Base-by-base conservation (phyloP, 768 basidiomycete species). In the Dioszegia aurantiaca region DNA sequence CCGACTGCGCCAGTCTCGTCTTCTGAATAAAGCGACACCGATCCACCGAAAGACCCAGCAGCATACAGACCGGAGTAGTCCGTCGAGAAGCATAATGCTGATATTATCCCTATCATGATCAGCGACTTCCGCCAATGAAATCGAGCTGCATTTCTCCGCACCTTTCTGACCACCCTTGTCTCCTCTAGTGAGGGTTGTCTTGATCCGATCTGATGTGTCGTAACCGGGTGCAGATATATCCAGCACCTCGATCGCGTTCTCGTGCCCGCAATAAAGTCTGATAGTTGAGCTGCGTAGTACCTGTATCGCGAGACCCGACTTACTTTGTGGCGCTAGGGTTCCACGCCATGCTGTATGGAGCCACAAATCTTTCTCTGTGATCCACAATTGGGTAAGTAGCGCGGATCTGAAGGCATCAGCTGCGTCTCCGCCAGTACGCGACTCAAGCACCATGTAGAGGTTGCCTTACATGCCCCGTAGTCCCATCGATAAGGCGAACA, bases 331-430 rank as follows among this genome's bases (percentile, higher is more conserved):
- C 85, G 4, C 82, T 77, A 1, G 80, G 74, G 64, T 89, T 88
- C 77, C 95, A 97, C 0, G 86, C 81, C 58, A 97, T 79, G 64
- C 84, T 84, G 55, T 90, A 87, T 0, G 94, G 92, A 0, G 90
- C 91, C 39, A 95, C 80, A 54, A 89, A 85, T 30, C 92, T 83
- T 77, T 97, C 94, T n/a, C 87, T 81, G 67, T 98, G 93, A 74
- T 97, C 92, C 10, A 97, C 83, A 37, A 97, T 94, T 39, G 81
- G 81, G 74, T 98, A 97, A 0, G 90, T 92, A 0, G 92, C 94
- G 17, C 93, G 84, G 19, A 90, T 82, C 93, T 95, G 69, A 21
- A 16, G 0, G 37, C 17, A 62, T 36, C 37, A 59, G 47, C 19
- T 26, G 8, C 40, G 17, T 3, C 64, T 28, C 45, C 26, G 23